These are phyloP conservation scores for Tritrichomonas musculus DNA, from an alignment of 208 protist genomes.

Conservation along the genomic window DNA sequence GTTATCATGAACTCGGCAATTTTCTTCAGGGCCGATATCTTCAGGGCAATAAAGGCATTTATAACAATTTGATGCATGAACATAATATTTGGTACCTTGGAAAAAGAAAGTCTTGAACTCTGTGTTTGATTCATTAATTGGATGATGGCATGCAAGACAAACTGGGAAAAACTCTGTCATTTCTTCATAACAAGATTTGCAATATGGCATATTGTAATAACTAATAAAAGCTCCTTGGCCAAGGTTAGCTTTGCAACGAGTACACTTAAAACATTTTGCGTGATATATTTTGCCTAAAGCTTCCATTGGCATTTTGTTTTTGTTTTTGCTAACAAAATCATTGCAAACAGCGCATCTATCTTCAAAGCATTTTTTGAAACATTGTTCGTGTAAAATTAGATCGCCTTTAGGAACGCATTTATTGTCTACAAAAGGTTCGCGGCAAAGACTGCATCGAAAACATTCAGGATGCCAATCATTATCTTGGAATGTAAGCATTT, in stretches of 20 bases:
- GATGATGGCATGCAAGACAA: background rate
- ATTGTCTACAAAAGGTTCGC: too few species aligned
- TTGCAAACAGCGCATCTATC: too few species aligned
- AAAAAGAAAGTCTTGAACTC: background rate
- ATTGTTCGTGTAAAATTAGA: too few species aligned
- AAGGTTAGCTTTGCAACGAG: background rate
- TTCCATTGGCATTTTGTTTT: too few species aligned
- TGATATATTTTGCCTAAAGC: too few species aligned
- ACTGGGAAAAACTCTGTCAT: background rate
- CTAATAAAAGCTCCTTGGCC: too few species aligned
- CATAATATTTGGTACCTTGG: background rate
- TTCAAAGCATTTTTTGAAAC: too few species aligned
- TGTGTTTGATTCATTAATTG: background rate
- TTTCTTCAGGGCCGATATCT: background rate
- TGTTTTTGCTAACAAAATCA: too few species aligned
- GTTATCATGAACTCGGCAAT: background rate
- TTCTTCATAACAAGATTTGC: background rate
- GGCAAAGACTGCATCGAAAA: background rate
- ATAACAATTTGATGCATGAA: background rate
- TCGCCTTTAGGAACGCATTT: too few species aligned
- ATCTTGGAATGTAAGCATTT: background rate
- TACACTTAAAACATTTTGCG: too few species aligned
- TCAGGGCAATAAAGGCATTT: background rate
- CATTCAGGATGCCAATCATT: background rate
- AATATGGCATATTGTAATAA: background rate